Evolutionary conservation across 2,329 filamentous ascomycete genomes (phyloP), one percentile per base, ranked within the genome.

Genomic region (Alternaria sp.): DNA sequence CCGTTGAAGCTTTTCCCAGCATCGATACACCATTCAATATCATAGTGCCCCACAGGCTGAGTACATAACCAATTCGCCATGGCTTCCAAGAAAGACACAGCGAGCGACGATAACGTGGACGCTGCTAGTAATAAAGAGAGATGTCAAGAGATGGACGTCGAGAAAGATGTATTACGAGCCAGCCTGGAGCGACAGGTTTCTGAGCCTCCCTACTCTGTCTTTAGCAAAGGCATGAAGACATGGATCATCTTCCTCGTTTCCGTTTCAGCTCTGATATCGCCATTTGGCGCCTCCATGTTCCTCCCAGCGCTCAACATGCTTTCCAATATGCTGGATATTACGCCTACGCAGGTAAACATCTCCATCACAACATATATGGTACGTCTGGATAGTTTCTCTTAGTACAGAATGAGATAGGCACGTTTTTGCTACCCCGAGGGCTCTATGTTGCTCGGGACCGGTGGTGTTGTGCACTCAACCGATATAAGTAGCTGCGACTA

Each of bases 291-390:
- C 2, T 75, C 71, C 6, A 76, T 76, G 14, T 79, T 78, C 56
- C 73, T 75, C 33, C 78, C 77, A 4, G 75, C 72, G 2, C 52
- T 79, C 36, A 74, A 73, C 28, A 68, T 65, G 65, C 72, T 70
- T 57, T 75, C 72, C 0, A 56, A 65, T 3, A 77, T 80, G 7
- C 66, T 83, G 21, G 50, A 78, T 23, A 80, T 83, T 1, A 77
- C 80, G 1, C 72, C 72, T 5, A 76, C 79, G 1, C 73, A 78
- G 54, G 79, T 83, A 51, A 84, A 85, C 59, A 69, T 85, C 41
- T 84, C 83, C 0, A 72, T 85, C 7, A 85, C 82, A 1, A 81
- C 79, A 1, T 85, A 84, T 58, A 73, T 84, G 72, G 72, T 75
- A 54, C 34, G 63, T 60, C 7, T 21, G n/a, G 17, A 14, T 5